Conservation (phyloP, 768 basidiomycete species). For the Paxillus rubicundulus region DNA sequence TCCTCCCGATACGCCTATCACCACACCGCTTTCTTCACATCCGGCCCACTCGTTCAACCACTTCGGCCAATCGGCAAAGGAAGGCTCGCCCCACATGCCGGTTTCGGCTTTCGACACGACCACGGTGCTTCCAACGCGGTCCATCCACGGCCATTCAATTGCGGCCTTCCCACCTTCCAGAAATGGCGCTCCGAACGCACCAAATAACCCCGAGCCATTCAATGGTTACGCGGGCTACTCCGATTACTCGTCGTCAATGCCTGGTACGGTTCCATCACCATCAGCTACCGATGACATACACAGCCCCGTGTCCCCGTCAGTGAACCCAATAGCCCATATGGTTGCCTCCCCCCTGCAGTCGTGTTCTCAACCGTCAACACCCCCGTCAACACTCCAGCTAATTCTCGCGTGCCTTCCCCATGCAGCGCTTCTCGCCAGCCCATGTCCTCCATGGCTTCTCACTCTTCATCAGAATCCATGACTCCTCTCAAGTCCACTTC, state of each 20-base stretch:
- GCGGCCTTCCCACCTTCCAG: constrained; percentile 31
- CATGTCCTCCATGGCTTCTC: constrained; percentile 13
- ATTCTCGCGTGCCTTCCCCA: constrained; percentile 41
- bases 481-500: constrained; percentile 27
- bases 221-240: constrained; percentile 67
- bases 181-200: constrained; percentile 26
- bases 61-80: constrained; percentile 30
- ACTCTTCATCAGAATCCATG: constrained; percentile 22
- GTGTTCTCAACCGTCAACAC: constrained; percentile 52
- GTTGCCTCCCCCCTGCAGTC: constrained; percentile 65
- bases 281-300: constrained; percentile 31
- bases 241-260: constrained; percentile 63
- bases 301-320: constrained; percentile 25
- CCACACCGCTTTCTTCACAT: constrained; percentile 40
- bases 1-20: constrained; percentile 45
- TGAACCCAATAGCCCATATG: constrained; percentile 33
- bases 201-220: constrained; percentile 52
- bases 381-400: constrained; percentile 46
- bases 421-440: constrained; percentile 22
- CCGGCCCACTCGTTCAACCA: constrained; percentile 31
- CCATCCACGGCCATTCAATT: constrained; percentile 38
- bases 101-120: constrained; percentile 53
- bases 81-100: constrained; percentile 30
- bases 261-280: constrained; percentile 47
- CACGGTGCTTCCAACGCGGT: constrained; percentile 50